Evolutionary conservation across 2,329 filamentous ascomycete species (phyloP), one percentile per base, ranked within the genome.

Genomic region (Lecanoromycetidae sp.): DNA sequence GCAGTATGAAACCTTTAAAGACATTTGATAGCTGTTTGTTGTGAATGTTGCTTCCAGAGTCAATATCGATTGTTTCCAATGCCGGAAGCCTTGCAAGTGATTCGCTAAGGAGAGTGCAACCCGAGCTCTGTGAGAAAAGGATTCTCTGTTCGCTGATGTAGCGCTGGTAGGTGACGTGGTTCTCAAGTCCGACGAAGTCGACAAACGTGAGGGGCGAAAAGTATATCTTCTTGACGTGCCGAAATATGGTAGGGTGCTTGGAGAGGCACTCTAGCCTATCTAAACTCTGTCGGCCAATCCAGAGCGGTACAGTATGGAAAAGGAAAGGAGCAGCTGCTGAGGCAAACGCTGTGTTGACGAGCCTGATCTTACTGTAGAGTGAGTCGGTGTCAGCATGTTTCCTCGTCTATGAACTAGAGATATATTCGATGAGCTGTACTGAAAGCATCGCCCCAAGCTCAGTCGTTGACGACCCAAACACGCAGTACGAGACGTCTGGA

Each of bases 301-400:
- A 46, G 10, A 49, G 4, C 8, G 42, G 36, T 10, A 49, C 41
- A 10, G 23, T 44, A 7, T 37, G 30, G 36, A 50, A 50, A 3
- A 46, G 9, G 13, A 26, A 35, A 10, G 48, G 43, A 4, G 37
- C 33, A 17, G 20, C 44, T 17, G 6, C 25, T 8, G 32, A 13
- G 9, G 30, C 19, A 4, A 50, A 25, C 13, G 32, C 15, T 19
- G 37, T 37, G 15, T 39, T 46, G 17, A 44, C 13, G 10, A 43
- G 30, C 4, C 48, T 43, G 5, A 47, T 12, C 2, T 26, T 20
- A 6, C n/a, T n/a, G n/a, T n/a, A n/a, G n/a, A n/a, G n/a, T n/a
- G n/a, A n/a, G n/a, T n/a, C n/a, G n/a, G n/a, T n/a, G n/a, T n/a
- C n/a, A n/a, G n/a, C n/a, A n/a, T n/a, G n/a, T n/a, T n/a, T n/a